Evolutionary conservation across 345 rosid species (phyloP).

Genomic region (Melastoma malabathricum): DNA sequence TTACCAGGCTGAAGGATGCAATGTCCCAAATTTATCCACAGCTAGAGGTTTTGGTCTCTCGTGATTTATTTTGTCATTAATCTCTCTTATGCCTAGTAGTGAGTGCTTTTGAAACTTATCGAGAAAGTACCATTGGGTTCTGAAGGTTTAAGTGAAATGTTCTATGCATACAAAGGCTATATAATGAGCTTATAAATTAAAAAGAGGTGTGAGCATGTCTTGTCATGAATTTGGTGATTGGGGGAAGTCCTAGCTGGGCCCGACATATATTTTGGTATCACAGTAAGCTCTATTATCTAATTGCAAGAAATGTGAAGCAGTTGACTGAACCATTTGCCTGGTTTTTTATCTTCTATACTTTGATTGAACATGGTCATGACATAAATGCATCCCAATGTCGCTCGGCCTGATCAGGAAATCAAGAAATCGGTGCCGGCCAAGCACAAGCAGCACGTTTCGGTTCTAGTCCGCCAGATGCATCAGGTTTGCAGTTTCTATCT

Average conservation of each 20-base stretch:
- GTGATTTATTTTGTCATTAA: not conserved
- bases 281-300: no score
- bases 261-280: no score
- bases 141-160: not conserved
- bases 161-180: not conserved
- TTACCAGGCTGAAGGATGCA: slow-evolving; percentile 69
- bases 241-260: no score
- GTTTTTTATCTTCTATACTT: no score
- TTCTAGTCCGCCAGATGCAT: slow-evolving; percentile 85
- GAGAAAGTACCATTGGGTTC: not conserved
- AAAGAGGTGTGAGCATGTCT: no score
- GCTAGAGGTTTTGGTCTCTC: slow-evolving; percentile 46
- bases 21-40: slow-evolving; percentile 74
- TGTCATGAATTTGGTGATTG: no score
- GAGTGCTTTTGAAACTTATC: no score
- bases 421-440: slow-evolving; percentile 75
- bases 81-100: no score
- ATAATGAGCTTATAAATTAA: no score
- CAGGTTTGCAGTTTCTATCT: slow-evolving; percentile 39
- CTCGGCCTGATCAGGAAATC: slow-evolving; percentile 32
- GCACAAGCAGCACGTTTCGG: slow-evolving; percentile 73
- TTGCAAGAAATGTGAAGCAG: no score
- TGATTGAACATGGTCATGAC: no score
- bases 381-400: not conserved
- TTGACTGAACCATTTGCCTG: not conserved